These are phyloP conservation scores for Neurospora sp. DNA, from an alignment of 495 filamentous ascomycete genomes.

Conservation along the genomic window DNA sequence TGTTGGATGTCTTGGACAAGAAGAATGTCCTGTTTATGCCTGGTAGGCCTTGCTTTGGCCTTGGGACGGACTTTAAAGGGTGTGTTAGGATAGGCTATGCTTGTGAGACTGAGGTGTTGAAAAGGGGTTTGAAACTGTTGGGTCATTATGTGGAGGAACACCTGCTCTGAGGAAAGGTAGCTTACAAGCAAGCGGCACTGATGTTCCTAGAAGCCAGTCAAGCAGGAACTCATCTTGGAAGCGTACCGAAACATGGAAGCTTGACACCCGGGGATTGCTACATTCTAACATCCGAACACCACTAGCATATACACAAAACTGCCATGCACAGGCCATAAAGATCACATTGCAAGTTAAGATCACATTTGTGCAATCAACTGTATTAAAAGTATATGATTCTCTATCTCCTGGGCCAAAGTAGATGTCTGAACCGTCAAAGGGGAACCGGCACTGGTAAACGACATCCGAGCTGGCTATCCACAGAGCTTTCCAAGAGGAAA, in stretches of 20 bases:
- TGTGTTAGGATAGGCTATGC: conserved; percentile 75
- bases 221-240: not conserved
- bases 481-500: not conserved
- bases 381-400: not conserved
- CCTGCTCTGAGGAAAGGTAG: conserved; percentile 3
- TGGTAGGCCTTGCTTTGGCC: conserved; percentile 65
- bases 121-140: conserved; percentile 53
- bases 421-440: not conserved
- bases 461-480: not conserved
- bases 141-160: conserved; percentile 45
- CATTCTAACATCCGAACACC: not conserved
- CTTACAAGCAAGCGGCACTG: not conserved
- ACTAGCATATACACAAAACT: not conserved
- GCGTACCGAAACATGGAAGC: not conserved
- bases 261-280: not conserved
- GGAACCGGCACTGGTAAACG: not conserved
- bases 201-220: not conserved
- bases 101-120: conserved; percentile 58
- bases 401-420: not conserved
- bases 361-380: not conserved
- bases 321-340: not conserved
- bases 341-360: not conserved
- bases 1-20: conserved; percentile 55
- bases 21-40: conserved; percentile 75
- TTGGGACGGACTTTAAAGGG: conserved; percentile 58